Evolutionary conservation across 495 filamentous ascomycete genomes (phyloP), one percentile per base, ranked within the genome.

Genomic region (Talaromyces wortmannii): DNA sequence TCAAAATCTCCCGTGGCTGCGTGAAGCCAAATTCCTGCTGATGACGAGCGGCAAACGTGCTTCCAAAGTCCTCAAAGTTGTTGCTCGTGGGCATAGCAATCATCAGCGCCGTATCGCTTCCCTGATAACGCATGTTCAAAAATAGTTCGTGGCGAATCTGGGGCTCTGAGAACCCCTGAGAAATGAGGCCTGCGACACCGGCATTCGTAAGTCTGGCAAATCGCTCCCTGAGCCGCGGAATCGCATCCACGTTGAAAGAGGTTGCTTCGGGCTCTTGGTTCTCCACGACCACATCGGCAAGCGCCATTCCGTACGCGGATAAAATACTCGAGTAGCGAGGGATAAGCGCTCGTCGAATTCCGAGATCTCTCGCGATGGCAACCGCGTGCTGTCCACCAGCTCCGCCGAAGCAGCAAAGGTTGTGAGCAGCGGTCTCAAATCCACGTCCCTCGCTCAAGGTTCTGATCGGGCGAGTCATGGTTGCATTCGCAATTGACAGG

Each of bases 21-120:
- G 76, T 73, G 68, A 82, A 82, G 31, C 70, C 70, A 51, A 82
- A 82, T 55, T 82, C 77, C 40, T 77, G 64, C 44, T 71, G 68
- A 55, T 82, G 79, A 7, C 71, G 70, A 11, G 67, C 59, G 12
- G 70, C 63, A 59, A 82, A 82, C 31, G 71, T 67, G 31, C 68
- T 62, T 29, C 68, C 50, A 57, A 76, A 81, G 15, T 74, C 69
- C 5, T 63, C 64, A 7, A 66, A 67, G 12, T 63, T 66, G 23
- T 61, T 7, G 81, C 83, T 73, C 69, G 73, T 57, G 0, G 72
- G 67, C 36, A 71, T 68, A 49, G 74, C 42, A 40, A 82, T 75
- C 79, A 82, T 82, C 48, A 82, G 55, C 30, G 74, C 72, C 0
- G 78, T 80, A 48, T 80, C 75, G 3, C 75, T 77, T 4, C 79